Percentiles rank a stretch among this genome's conserved stretches.
Conservation (phyloP, 495 filamentous ascomycete genomes). For the Tricharina praecox region DNA sequence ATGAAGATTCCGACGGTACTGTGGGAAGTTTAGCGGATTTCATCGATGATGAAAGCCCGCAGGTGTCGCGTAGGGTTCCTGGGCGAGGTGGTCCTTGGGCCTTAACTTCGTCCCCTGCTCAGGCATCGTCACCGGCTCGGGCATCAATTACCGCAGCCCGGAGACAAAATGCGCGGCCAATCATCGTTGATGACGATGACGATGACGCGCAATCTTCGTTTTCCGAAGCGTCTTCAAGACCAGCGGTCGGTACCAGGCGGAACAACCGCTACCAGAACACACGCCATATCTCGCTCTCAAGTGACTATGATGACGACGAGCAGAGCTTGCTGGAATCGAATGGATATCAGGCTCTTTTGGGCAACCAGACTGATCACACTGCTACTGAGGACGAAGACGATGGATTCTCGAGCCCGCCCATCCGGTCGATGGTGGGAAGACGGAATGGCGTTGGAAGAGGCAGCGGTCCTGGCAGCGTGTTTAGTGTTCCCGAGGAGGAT, state of each 20-base stretch:
- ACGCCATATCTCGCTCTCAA: conserved; percentile 15
- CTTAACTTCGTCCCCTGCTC: not conserved
- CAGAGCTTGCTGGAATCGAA: conserved; percentile 3
- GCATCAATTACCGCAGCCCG: conserved; percentile 4
- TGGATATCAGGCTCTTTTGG: conserved; percentile 4
- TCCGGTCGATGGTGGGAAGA: not conserved
- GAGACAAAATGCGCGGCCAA: conserved; percentile 12
- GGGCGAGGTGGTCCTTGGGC: conserved; percentile 1
- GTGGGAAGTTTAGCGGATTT: conserved; percentile 22
- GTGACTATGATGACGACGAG: conserved; percentile 19
- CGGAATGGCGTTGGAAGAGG: conserved; percentile 8
- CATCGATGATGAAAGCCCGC: conserved; percentile 22
- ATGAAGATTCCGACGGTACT: conserved; percentile 27
- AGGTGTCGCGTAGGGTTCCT: conserved; percentile 2
- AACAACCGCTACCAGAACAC: conserved; percentile 9
- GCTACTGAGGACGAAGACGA: conserved; percentile 23
- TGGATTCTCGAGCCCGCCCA: conserved; percentile 10
- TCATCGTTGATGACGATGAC: conserved; percentile 20
- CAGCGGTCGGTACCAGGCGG: not conserved
- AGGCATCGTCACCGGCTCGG: conserved; percentile 2
- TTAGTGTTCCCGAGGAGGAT: conserved; percentile 23
- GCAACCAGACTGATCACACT: conserved; percentile 8
- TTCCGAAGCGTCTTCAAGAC: conserved; percentile 15
- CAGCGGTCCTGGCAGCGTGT: conserved; percentile 14
- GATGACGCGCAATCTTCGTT: conserved; percentile 18